Evolutionary conservation across 2,329 filamentous ascomycete genomes (phyloP).

Genomic region (Coniella lustricola): DNA sequence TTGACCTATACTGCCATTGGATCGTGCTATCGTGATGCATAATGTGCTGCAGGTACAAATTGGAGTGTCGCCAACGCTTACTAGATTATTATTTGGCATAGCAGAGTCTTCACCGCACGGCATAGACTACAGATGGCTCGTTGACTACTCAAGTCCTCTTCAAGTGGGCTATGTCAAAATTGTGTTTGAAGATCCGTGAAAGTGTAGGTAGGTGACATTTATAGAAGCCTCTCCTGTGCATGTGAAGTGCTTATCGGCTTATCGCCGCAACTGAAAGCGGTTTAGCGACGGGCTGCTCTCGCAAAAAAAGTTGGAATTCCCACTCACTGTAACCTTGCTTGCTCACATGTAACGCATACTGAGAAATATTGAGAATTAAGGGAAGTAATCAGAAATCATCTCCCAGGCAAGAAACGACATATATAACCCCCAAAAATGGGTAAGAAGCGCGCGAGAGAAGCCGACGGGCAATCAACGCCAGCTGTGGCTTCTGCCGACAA

Average conservation of each 20-base stretch:
- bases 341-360: neutral
- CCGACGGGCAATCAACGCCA: constrained; percentile 22
- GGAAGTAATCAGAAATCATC: neutral
- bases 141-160: too few species aligned
- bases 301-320: constrained; percentile 9
- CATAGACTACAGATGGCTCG: too few species aligned
- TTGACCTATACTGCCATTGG: too few species aligned
- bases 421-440: constrained; percentile 21
- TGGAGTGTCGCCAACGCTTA: too few species aligned
- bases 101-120: too few species aligned
- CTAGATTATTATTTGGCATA: too few species aligned
- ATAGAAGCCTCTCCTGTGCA: neutral
- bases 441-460: constrained; percentile 31
- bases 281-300: constrained; percentile 11
- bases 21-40: too few species aligned
- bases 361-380: neutral
- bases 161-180: too few species aligned
- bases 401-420: neutral
- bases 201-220: too few species aligned
- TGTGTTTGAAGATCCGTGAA: too few species aligned
- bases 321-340: neutral
- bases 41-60: too few species aligned
- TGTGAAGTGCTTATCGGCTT: constrained; percentile 11
- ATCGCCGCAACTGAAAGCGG: constrained; percentile 3
- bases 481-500: constrained; percentile 23